These are phyloP conservation scores for Verticillium albo-atrum DNA, from an alignment of 2,329 filamentous ascomycete species.

Conservation along the genomic window DNA sequence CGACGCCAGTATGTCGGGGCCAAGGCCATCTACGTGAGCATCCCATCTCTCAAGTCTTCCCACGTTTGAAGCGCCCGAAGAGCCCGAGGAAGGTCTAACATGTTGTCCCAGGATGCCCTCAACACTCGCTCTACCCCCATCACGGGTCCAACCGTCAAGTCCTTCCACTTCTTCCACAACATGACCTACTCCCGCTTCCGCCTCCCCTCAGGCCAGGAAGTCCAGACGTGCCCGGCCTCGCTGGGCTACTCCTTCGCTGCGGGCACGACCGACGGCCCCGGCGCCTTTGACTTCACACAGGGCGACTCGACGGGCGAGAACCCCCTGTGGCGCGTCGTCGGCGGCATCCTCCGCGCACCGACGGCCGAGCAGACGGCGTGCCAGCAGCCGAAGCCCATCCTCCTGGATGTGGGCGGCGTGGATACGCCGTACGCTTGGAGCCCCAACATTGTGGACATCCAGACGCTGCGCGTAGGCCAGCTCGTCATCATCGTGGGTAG, in stretches of 20 bases:
- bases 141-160: constrained; percentile 63
- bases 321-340: constrained; percentile 76
- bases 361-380: constrained; percentile 66
- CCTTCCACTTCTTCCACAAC: constrained; percentile 82
- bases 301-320: constrained; percentile 66
- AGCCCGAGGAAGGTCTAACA: too few relatives aligned
- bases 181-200: constrained; percentile 72
- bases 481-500: constrained; percentile 79
- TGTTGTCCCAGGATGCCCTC: constrained; percentile 46
- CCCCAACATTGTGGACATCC: constrained; percentile 87
- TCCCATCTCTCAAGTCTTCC: constrained; percentile 21
- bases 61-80: neutral
- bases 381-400: constrained; percentile 76
- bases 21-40: constrained; percentile 33
- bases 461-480: constrained; percentile 79
- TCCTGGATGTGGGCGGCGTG: constrained; percentile 86
- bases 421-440: constrained; percentile 77
- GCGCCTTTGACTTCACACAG: constrained; percentile 90
- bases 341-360: constrained; percentile 67
- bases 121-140: constrained; percentile 43
- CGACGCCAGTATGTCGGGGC: constrained; percentile 64
- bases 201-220: constrained; percentile 66
- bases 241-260: constrained; percentile 91
- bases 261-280: constrained; percentile 87
- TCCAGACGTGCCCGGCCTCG: constrained; percentile 77